These are phyloP conservation scores for Leucocoprinus birnbaumii DNA, from an alignment of 768 basidiomycete species.

Conservation along the genomic window DNA sequence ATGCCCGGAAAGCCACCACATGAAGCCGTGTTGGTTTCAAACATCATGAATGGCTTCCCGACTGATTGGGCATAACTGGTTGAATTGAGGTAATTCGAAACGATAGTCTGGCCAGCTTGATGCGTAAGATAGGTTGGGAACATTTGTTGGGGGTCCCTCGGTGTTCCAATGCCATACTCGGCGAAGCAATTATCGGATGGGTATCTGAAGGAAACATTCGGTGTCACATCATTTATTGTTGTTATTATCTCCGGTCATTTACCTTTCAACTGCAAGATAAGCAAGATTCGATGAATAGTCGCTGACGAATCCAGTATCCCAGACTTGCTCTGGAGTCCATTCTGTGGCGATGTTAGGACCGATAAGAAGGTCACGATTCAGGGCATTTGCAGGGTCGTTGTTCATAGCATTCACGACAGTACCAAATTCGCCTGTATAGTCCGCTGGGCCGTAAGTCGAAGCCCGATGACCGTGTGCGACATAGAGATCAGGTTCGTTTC, in stretches of 20 bases:
- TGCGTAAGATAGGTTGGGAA: conserved; percentile 68
- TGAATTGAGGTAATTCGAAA: conserved; percentile 49
- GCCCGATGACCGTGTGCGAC: conserved; percentile 37
- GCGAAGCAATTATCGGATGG: conserved; percentile 61
- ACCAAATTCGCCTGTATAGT: conserved; percentile 58
- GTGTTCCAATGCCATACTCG: conserved; percentile 39
- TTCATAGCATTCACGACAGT: conserved; percentile 41
- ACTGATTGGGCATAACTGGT: conserved; percentile 38
- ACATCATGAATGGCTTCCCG: conserved; percentile 53
- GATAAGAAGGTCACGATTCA: conserved; percentile 45
- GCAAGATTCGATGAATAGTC: conserved; percentile 35
- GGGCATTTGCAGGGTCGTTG: conserved; percentile 28
- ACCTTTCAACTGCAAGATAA: conserved; percentile 60
- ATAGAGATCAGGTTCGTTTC: conserved; percentile 67
- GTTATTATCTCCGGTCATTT: too few relatives aligned
- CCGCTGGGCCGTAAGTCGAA: conserved; percentile 31
- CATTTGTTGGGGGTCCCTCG: conserved; percentile 39
- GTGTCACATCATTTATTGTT: too few relatives aligned
- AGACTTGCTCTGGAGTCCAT: conserved; percentile 53
- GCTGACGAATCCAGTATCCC: conserved; percentile 52
- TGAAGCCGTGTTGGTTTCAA: conserved; percentile 69
- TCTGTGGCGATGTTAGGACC: conserved; percentile 53
- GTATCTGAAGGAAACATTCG: conserved; percentile 41
- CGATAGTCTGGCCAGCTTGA: conserved; percentile 44
- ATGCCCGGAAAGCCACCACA: conserved; percentile 69